A percentile compares a stretch with the other conserved stretches of the same genome.
These are phyloP conservation scores for Leptographium lundbergii DNA, from an alignment of 2,329 filamentous ascomycete genomes.

Conservation along the genomic window DNA sequence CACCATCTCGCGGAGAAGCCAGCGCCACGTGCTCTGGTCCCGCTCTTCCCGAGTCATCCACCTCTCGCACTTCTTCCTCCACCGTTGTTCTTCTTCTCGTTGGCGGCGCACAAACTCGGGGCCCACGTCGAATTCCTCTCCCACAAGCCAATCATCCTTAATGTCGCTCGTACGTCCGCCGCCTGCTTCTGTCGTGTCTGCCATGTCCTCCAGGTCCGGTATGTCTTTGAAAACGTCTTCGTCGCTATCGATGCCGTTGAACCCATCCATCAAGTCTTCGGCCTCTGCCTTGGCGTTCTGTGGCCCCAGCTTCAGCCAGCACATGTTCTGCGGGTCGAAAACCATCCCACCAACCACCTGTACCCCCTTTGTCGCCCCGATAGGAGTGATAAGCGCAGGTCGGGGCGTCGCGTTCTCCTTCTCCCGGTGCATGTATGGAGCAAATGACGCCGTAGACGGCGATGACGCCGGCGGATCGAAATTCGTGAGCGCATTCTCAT, in stretches of 20 bases:
- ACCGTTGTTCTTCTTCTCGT: slow-evolving; percentile 80
- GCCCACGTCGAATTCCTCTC: slow-evolving; percentile 95
- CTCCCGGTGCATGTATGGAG: slow-evolving; percentile 33
- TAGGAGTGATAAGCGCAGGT: slow-evolving; percentile 80
- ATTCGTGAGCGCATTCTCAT: slow-evolving; percentile 68
- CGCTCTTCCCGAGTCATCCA: slow-evolving; percentile 57
- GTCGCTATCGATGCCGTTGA: slow-evolving; percentile 67
- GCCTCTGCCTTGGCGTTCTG: slow-evolving; percentile 31
- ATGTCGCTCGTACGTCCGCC: slow-evolving; percentile 46
- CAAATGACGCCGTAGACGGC: slow-evolving; percentile 36
- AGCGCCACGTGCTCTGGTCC: slow-evolving; percentile 57
- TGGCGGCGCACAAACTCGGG: slow-evolving; percentile 86
- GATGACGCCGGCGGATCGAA: slow-evolving; percentile 58
- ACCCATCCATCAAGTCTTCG: slow-evolving; percentile 47
- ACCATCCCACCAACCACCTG: slow-evolving; percentile 98
- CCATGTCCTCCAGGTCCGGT: slow-evolving; percentile 73
- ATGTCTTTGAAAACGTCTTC: slow-evolving; percentile 92
- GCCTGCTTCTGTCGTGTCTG: slow-evolving; percentile 34
- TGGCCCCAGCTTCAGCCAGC: slow-evolving; percentile 73
- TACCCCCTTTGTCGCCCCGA: slow-evolving; percentile 71
- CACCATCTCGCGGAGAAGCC: slow-evolving; percentile 56
- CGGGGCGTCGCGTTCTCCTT: slow-evolving; percentile 48
- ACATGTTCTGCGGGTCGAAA: slow-evolving; percentile 94
- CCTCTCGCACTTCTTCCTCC: slow-evolving; percentile 74
- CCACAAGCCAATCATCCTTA: slow-evolving; percentile 72